Base-by-base conservation (phyloP, 1,284 basidiomycete species). In the Coniferiporia weirii region DNA sequence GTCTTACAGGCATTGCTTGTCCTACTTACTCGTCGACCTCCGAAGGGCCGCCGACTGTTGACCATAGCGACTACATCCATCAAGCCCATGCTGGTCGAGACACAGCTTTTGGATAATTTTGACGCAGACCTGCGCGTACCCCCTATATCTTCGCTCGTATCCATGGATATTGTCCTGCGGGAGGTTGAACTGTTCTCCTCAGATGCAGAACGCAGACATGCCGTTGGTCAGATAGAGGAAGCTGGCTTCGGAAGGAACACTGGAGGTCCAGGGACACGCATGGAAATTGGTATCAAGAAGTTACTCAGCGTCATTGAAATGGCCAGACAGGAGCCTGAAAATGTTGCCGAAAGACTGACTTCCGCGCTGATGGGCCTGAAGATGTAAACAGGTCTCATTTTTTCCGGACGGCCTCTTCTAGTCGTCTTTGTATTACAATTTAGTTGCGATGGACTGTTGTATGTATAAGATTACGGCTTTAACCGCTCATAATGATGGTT, bases 231-330 rank as follows among this genome's bases (percentile, higher is more conserved):
- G 74, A 75, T 98, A 22, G 74, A 79, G 27, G 83, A 91, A 60
- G 91, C 93, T 1, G 92, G 92, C 10, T 87, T 96, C 65, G 83
- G 73, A 69, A 69, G 81, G 6, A 80, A 80, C 15, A 72, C 76
- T 32, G 76, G 76, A 44, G 70, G 74, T 43, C 70, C 71, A 12
- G 75, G 77, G 4, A 65, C 70, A 17, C 75, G 76, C 49, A 66
- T 95, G 67, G 85, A 89, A 64, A 88, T 99, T 56, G 97, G 96
- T 4, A 86, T 99, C 68, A 98, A 98, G 83, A 95, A 93, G 75
- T 71, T 99, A 69, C 72, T 99, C 68, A 94, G 88, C 59, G 83
- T 93, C 63, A 82, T 95, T 20, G 96, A 99, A 79, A 98, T 98
- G 95, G 93, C 95, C 46, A 81, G 95, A 67, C 94, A 98, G 75